These are phyloP conservation scores for Ceriops zippeliana DNA, from an alignment of 345 rosid species.

Conservation along the genomic window DNA sequence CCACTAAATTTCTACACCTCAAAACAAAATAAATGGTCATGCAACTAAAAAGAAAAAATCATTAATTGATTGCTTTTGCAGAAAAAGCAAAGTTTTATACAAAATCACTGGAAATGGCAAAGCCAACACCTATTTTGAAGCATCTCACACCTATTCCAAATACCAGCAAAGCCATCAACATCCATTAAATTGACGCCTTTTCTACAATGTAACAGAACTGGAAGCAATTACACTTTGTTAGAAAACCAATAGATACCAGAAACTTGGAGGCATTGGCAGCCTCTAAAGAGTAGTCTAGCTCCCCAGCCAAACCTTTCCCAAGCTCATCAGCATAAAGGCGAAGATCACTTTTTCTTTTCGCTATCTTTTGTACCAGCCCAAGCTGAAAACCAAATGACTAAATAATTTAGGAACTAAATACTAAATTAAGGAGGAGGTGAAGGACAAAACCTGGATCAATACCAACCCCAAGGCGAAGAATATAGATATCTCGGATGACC, in stretches of 20 bases:
- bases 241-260: constrained; percentile 46
- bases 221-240: background rate
- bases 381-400: constrained; percentile 44
- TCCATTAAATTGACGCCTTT: no score
- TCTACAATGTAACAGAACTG: background rate
- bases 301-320: constrained; percentile 92
- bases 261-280: constrained; percentile 82
- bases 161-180: no score
- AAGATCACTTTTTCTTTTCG: constrained; percentile 78
- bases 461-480: constrained; percentile 88
- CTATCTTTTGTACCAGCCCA: constrained; percentile 78
- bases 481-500: constrained; percentile 79
- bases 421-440: constrained; percentile 2
- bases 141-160: no score
- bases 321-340: constrained; percentile 94
- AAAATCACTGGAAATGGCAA: no score
- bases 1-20: no score
- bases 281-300: constrained; percentile 80
- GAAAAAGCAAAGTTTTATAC: no score
- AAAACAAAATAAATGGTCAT: no score
- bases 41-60: no score
- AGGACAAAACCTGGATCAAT: background rate
- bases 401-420: constrained; percentile 20
- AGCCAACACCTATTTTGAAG: no score
- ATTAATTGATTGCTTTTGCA: no score